phyloP scores from a whole-genome alignment of 768 basidiomycete species.

The Leccinum olivaceopallidum region DNA sequence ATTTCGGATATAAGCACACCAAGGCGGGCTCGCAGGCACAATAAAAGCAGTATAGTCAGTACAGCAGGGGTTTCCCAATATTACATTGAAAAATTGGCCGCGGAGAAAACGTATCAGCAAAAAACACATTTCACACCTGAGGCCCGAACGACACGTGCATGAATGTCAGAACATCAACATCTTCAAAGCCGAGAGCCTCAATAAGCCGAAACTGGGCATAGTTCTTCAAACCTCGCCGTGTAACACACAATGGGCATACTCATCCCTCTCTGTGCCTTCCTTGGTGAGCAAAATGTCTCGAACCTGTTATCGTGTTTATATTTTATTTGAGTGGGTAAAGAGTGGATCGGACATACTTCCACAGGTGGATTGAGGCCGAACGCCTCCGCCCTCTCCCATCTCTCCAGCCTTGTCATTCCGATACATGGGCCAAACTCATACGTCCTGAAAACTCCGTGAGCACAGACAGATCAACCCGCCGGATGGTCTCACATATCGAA shows the following conservation, averaged over 20 bases:
- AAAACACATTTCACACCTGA: not conserved
- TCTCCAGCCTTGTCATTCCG: conserved; percentile 76
- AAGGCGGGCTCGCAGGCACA: not conserved
- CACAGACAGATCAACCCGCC: not conserved
- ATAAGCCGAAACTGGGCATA: not conserved
- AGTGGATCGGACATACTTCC: conserved; percentile 50
- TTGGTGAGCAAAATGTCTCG: conserved; percentile 73
- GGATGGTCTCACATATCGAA: conserved; percentile 64
- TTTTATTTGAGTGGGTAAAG: not conserved
- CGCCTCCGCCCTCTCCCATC: conserved; percentile 83
- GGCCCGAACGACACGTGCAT: not conserved
- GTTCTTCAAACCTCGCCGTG: conserved; percentile 37
- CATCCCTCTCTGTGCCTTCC: conserved; percentile 54
- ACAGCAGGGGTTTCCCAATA: not conserved
- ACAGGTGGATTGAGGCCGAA: conserved; percentile 78
- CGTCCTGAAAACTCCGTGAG: conserved; percentile 43
- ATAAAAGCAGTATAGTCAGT: conserved; percentile 1
- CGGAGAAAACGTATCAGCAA: not conserved
- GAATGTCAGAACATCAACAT: not conserved
- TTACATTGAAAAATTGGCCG: not conserved
- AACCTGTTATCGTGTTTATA: conserved; percentile 47
- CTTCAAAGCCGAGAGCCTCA: not conserved
- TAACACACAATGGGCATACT: conserved; percentile 66
- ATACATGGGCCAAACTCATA: conserved; percentile 82
- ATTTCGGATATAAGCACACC: not conserved